These are phyloP conservation scores for Phellopilus nigrolimitatus DNA, from an alignment of 1,284 basidiomycete genomes.

Conservation along the genomic window DNA sequence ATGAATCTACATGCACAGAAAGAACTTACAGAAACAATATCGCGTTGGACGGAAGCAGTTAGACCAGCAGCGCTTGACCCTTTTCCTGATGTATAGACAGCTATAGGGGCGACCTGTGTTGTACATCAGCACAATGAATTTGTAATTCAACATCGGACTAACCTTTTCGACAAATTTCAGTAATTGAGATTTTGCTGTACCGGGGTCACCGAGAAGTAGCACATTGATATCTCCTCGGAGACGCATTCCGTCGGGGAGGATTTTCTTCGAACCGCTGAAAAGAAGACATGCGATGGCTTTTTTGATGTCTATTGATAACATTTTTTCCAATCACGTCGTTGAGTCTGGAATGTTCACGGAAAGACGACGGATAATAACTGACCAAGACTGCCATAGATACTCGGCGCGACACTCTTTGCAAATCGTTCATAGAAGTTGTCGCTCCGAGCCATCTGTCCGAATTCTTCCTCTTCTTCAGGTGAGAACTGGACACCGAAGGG, in stretches of 20 bases:
- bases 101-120: conserved; percentile 84
- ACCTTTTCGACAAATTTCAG: conserved; percentile 99
- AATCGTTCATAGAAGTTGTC: conserved; percentile 94
- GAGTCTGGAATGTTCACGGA: too few relatives aligned
- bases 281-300: conserved; percentile 94
- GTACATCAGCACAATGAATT: neutral
- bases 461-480: conserved; percentile 97
- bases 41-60: conserved; percentile 96
- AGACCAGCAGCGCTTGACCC: conserved; percentile 97
- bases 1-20: neutral
- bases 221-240: conserved; percentile 98
- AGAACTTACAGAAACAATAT: conserved; percentile 74
- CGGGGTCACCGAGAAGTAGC: conserved; percentile 92
- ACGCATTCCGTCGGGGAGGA: conserved; percentile 96
- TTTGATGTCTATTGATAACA: conserved; percentile 97
- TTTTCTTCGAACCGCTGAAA: conserved; percentile 98
- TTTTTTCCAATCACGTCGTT: too few relatives aligned
- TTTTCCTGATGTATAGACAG: conserved; percentile 98
- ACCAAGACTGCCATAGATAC: conserved; percentile 95
- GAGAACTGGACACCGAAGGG: conserved; percentile 85
- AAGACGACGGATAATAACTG: too few relatives aligned
- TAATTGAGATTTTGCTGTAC: conserved; percentile 96
- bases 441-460: conserved; percentile 82
- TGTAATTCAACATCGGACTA: conserved; percentile 10
- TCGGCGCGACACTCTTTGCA: conserved; percentile 90